Conservation (phyloP, 2,329 filamentous ascomycete species). For the Pyricularia sp. region DNA sequence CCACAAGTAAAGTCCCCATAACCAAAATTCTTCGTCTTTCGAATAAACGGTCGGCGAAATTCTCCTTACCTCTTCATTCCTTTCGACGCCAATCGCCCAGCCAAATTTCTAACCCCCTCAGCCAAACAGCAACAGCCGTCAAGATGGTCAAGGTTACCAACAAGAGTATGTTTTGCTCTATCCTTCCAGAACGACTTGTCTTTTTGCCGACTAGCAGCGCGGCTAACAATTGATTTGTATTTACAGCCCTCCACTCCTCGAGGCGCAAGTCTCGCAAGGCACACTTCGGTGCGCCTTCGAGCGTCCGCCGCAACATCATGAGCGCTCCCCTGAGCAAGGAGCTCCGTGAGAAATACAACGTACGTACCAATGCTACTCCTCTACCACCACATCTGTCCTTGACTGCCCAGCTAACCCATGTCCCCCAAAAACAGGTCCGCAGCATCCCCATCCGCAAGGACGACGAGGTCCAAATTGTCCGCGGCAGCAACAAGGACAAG, state of each 20-base stretch:
- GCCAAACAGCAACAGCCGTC: slow-evolving; percentile 4
- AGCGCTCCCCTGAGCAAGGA: slow-evolving; percentile 93
- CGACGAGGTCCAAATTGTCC: slow-evolving; percentile 87
- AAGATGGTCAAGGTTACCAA: slow-evolving; percentile 11
- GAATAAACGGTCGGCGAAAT: neutral
- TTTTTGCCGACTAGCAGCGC: neutral
- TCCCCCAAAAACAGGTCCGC: slow-evolving; percentile 60
- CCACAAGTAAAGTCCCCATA: neutral
- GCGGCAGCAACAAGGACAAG: slow-evolving; percentile 91
- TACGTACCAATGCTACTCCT: slow-evolving; percentile 35
- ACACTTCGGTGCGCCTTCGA: slow-evolving; percentile 93
- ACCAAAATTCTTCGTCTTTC: neutral
- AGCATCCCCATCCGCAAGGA: slow-evolving; percentile 96
- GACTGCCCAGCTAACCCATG: slow-evolving; percentile 47
- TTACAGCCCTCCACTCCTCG: slow-evolving; percentile 62
- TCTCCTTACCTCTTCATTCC: neutral
- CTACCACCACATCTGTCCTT: neutral
- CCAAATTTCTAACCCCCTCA: neutral
- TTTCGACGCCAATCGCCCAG: neutral
- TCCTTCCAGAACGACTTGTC: neutral
- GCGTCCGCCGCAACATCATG: slow-evolving; percentile 93
- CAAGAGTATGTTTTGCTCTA: slow-evolving; percentile 10
- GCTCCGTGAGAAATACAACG: slow-evolving; percentile 98
- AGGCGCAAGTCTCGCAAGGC: slow-evolving; percentile 98
- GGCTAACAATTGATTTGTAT: slow-evolving; percentile 11